Conservation (phyloP, 768 basidiomycete genomes). For the Auriculariales sp. region DNA sequence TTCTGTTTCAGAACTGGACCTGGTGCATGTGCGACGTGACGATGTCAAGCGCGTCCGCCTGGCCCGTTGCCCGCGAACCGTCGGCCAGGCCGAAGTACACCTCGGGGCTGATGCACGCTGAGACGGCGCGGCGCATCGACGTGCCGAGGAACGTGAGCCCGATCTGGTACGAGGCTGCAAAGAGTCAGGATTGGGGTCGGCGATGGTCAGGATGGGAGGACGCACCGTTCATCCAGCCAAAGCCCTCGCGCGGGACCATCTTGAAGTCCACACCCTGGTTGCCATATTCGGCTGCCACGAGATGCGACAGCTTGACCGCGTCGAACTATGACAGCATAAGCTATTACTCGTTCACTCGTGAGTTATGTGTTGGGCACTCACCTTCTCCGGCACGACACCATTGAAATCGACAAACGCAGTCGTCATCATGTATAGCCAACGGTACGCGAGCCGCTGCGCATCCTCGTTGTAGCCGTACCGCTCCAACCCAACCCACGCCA, state of each 20-base stretch:
- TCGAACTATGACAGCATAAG: slow-evolving; percentile 48
- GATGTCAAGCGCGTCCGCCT: neutral
- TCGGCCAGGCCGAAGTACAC: slow-evolving; percentile 50
- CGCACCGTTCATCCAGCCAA: slow-evolving; percentile 96
- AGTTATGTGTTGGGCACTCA: slow-evolving; percentile 13
- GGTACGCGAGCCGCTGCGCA: slow-evolving; percentile 83
- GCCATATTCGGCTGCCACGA: slow-evolving; percentile 95
- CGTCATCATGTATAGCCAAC: slow-evolving; percentile 99
- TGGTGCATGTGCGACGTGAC: too few relatives aligned
- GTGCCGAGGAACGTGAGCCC: slow-evolving; percentile 88
- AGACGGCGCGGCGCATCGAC: slow-evolving; percentile 90
- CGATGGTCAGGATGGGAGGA: slow-evolving; percentile 2
- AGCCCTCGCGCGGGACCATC: slow-evolving; percentile 92
- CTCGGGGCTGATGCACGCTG: slow-evolving; percentile 87
- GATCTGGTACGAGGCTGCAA: slow-evolving; percentile 82
- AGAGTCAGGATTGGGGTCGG: slow-evolving; percentile 4
- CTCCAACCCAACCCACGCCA: slow-evolving; percentile 94
- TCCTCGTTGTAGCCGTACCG: slow-evolving; percentile 92
- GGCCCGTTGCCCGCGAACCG: neutral
- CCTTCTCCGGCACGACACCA: slow-evolving; percentile 96
- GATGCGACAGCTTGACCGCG: slow-evolving; percentile 86
- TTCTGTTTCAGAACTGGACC: too few relatives aligned
- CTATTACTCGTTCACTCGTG: slow-evolving; percentile 1
- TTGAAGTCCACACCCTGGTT: slow-evolving; percentile 97
- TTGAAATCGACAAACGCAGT: slow-evolving; percentile 93